Evolutionary conservation across 1,284 basidiomycete species (phyloP).

Genomic region (Puccinia triticina): DNA sequence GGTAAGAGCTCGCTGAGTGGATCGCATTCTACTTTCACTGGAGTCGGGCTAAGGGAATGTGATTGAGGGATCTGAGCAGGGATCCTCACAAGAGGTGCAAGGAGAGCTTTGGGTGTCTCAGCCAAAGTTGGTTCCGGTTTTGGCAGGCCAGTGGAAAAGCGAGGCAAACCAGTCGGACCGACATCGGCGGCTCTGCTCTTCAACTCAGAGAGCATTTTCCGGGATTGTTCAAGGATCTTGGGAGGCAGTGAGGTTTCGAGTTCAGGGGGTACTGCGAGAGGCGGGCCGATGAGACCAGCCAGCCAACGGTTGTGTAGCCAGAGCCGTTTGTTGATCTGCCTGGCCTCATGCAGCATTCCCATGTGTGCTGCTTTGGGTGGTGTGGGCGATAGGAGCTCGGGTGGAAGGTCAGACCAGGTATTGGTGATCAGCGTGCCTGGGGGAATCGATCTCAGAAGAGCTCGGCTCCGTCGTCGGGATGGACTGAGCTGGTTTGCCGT

Average conservation of each 20-base stretch:
- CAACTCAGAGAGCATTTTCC: conserved; percentile 30
- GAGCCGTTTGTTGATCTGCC: conserved; percentile 45
- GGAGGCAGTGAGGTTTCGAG: conserved; percentile 20
- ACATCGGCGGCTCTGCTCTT: not conserved
- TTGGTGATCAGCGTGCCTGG: conserved; percentile 41
- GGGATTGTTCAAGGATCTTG: conserved; percentile 11
- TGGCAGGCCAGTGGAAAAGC: not conserved
- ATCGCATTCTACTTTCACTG: not conserved
- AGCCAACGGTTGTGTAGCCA: conserved; percentile 22
- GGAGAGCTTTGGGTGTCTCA: not conserved
- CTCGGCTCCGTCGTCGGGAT: not conserved
- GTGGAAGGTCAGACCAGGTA: conserved; percentile 43
- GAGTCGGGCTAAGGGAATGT: conserved; percentile 32
- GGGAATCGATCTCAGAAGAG: conserved; percentile 22
- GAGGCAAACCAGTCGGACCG: conserved; percentile 11
- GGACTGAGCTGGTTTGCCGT: conserved; percentile 68
- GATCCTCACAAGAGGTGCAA: not conserved
- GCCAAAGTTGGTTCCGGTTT: not conserved
- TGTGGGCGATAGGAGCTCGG: not conserved
- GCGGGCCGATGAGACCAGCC: conserved; percentile 38
- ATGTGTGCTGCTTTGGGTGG: conserved; percentile 30
- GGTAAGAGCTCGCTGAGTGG: conserved; percentile 31
- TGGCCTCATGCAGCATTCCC: conserved; percentile 28
- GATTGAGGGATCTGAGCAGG: conserved; percentile 9
- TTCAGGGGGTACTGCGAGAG: conserved; percentile 31